Base-by-base conservation (phyloP, 768 basidiomycete species). In the Leccinum fibrillosum region DNA sequence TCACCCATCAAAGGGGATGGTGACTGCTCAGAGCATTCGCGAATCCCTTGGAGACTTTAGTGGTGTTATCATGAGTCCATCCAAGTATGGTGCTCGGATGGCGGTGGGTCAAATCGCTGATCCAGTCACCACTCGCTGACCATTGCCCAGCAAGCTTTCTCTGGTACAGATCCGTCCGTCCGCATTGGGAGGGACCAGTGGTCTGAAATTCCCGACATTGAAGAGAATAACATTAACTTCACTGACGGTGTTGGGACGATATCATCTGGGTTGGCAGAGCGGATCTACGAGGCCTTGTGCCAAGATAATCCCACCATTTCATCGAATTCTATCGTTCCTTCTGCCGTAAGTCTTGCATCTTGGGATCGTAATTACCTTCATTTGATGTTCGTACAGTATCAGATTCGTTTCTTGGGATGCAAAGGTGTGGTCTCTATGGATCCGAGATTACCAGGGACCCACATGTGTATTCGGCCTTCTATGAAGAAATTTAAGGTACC, bases 171-270 rank as follows among this genome's bases (percentile, higher is more conserved):
- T 60, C 82, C 86, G 0, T 88, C 89, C 1, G 83, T 92, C 19
- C 70, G 68, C 21, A 83, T 93, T 51, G 57, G 61, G 7, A 71
- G 70, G 2, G 60, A 77, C 47, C 78, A 93, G 63, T 92, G 91
- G 85, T 79, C 84, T 52, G 74, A 79, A 55, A 79, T 90, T 49
- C 66, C 69, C 0, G 91, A 92, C 66, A 72, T 91, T 11, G 77
- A 77, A 15, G 62, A 68, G 12, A 70, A 75, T 23, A 64, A 69
- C 59, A 25, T 78, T 78, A 59, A 78, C 23, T 86, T 85, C 66
- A 92, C 91, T 0, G 92, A 94, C 56, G 92, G 92, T 28, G 83
- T 88, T 11, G 92, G 92, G 2, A 90, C 90, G 0, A 89, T 93
- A 51, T 88, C 90, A 1, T 72, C 74, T 19, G 74, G 75, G 23